Conservation (phyloP, 148 eudicot genomes). For the Chenopodium suecicum region DNA sequence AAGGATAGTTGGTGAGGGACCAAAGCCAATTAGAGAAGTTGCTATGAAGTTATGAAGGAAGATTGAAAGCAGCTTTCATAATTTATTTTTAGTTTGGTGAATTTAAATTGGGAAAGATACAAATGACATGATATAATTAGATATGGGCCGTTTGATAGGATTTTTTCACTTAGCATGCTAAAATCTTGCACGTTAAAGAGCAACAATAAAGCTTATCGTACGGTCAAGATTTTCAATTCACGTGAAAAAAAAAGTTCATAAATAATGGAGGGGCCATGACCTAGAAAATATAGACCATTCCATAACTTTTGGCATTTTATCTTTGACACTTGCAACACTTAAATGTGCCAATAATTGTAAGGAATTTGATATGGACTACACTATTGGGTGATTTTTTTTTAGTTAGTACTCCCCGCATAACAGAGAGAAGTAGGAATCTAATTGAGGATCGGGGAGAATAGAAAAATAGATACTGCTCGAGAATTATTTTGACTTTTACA, state of each 20-base stretch:
- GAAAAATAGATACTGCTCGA: too few species aligned
- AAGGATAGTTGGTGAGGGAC: too few species aligned
- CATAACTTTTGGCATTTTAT: background rate
- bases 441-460: too few species aligned
- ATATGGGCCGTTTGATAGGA: slow-evolving; percentile 20
- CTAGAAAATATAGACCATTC: slow-evolving; percentile 8
- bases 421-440: too few species aligned
- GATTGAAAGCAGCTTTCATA: background rate
- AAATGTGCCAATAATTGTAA: background rate
- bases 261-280: background rate
- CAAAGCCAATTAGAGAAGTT: background rate
- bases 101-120: too few species aligned
- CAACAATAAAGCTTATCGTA: background rate
- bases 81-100: too few species aligned
- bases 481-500: too few species aligned
- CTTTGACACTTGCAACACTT: background rate
- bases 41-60: background rate
- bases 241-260: slow-evolving; percentile 8
- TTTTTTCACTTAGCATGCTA: slow-evolving; percentile 6
- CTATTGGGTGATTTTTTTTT: background rate
- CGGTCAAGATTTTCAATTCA: slow-evolving; percentile 16
- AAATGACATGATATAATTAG: slow-evolving; percentile 13
- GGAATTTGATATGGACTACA: slow-evolving; percentile 8
- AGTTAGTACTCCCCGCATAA: too few species aligned
- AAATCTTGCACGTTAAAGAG: background rate